These are phyloP conservation scores for Orbilia ellipsospora DNA, from an alignment of 2,329 filamentous ascomycete genomes.

Conservation along the genomic window DNA sequence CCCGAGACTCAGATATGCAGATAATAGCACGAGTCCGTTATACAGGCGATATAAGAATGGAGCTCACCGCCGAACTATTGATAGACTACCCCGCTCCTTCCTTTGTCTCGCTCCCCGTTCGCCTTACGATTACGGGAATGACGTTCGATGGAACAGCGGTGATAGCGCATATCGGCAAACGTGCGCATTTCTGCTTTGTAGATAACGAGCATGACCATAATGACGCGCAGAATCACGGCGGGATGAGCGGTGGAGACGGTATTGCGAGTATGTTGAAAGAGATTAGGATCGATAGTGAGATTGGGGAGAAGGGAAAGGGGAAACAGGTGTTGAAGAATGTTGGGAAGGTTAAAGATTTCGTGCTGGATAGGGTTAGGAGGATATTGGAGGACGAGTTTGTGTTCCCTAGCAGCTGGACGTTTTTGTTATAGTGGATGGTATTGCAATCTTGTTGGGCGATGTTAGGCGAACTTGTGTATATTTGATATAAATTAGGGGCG, in stretches of 20 bases:
- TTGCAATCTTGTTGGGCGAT: too few relatives aligned
- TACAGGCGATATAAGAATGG: constrained; percentile 84
- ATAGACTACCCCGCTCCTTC: constrained; percentile 98
- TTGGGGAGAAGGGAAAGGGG: constrained; percentile 87
- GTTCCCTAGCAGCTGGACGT: constrained; percentile 98
- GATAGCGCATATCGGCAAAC: constrained; percentile 86
- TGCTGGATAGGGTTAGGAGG: constrained; percentile 92
- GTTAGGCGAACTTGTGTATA: too few relatives aligned
- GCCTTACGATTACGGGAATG: constrained; percentile 92
- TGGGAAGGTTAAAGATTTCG: constrained; percentile 97
- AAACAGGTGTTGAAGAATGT: constrained; percentile 98
- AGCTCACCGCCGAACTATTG: constrained; percentile 91
- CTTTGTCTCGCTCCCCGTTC: constrained; percentile 94
- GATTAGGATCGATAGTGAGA: constrained; percentile 96
- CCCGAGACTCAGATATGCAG: constrained; percentile 85
- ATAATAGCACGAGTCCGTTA: constrained; percentile 92
- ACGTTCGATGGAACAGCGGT: constrained; percentile 96
- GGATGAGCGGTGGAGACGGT: constrained; percentile 64
- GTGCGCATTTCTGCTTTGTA: constrained; percentile 93
- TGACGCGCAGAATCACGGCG: constrained; percentile 64
- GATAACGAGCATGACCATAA: constrained; percentile 82
- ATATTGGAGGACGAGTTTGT: constrained; percentile 99
- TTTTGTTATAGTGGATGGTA: constrained; percentile 74
- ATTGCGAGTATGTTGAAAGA: constrained; percentile 86
- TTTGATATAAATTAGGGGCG: not conserved